Evolutionary conservation across 805 yeast species (phyloP), one percentile per base, ranked within the genome.

Genomic region (Kazachstania taianensis): DNA sequence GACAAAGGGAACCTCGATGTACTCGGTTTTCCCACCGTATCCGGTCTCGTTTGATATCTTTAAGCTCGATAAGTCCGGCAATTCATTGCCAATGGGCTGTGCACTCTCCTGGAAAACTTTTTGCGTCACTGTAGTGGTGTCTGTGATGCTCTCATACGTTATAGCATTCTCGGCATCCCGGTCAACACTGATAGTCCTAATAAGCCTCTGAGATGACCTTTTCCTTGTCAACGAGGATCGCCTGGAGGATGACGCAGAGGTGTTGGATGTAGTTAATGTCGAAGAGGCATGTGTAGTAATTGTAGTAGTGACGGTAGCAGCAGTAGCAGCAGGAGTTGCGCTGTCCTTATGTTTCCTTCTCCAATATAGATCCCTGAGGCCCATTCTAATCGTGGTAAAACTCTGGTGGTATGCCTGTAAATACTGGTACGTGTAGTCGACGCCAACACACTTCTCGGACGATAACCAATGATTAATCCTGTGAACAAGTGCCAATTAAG

Each of bases 1-100:
- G 5, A 78, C 71, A 27, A 53, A 72, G 32, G 59, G 81, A 50
- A 57, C 72, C 48, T 41, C 67, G 31, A 52, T 45, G 15, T 31
- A 39, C 20, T 53, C 60, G n/a, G 23, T 18, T n/a, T 20, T 20
- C 5, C 29, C 13, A 15, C 29, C 29, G 12, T 27, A 15, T 13
- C 29, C 17, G 6, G 32, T 18, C 5, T 36, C 36, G 31, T 33
- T 39, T 2, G 39, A 39, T 13, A 41, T 37, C 32, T 36, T 38
- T n/a, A 41, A 28, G 14, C 41, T 37, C 8, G 41, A 29, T 7
- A 41, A 16, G 20, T 26, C 28, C 5, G 43, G 43, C 18, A 36
- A 24, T 12, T 51, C 57, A 5, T 52, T 40, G 25, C 52, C 49
- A 16, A 55, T 54, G 4, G 57, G 51, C 5, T 51, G 44, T 14